Evolutionary conservation across 2,329 filamentous ascomycete genomes (phyloP).

Genomic region (Mycosphaerelloides madeirae): DNA sequence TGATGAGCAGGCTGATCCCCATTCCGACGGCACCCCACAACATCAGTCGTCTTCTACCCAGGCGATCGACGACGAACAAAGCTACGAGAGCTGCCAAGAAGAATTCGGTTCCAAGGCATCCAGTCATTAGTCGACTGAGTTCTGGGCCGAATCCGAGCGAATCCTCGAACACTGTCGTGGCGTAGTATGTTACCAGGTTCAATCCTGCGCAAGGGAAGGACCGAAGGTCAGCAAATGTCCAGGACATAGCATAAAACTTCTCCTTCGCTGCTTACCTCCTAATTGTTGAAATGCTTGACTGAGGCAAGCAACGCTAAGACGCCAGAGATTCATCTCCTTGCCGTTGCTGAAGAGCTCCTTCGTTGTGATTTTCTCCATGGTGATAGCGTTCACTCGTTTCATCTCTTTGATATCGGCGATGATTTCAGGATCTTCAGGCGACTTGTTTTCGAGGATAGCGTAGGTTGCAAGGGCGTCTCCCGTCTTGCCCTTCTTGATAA

Average conservation of each 20-base stretch:
- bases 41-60: slow-evolving; percentile 46
- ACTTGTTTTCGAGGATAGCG: slow-evolving; percentile 44
- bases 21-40: slow-evolving; percentile 25
- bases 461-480: slow-evolving; percentile 47
- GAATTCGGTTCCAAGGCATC: slow-evolving; percentile 23
- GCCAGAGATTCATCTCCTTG: slow-evolving; percentile 42
- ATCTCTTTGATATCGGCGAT: slow-evolving; percentile 46
- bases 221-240: too few species aligned
- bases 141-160: slow-evolving; percentile 40
- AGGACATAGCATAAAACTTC: too few species aligned
- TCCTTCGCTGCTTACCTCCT: too few species aligned
- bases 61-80: slow-evolving; percentile 61
- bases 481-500: slow-evolving; percentile 42
- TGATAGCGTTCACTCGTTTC: slow-evolving; percentile 14
- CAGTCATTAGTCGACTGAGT: slow-evolving; percentile 21
- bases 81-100: slow-evolving; percentile 33
- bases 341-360: slow-evolving; percentile 33
- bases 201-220: too few species aligned
- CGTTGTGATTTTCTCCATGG: slow-evolving; percentile 9
- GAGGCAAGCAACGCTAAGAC: slow-evolving; percentile 39
- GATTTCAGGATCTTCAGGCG: slow-evolving; percentile 53
- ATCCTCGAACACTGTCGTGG: slow-evolving; percentile 50
- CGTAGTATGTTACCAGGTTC: slow-evolving; percentile 31
- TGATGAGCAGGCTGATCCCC: slow-evolving; percentile 22
- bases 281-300: slow-evolving; percentile 44